phyloP scores from a whole-genome alignment of 768 basidiomycete species.

The Leccinum pellstonianum region DNA sequence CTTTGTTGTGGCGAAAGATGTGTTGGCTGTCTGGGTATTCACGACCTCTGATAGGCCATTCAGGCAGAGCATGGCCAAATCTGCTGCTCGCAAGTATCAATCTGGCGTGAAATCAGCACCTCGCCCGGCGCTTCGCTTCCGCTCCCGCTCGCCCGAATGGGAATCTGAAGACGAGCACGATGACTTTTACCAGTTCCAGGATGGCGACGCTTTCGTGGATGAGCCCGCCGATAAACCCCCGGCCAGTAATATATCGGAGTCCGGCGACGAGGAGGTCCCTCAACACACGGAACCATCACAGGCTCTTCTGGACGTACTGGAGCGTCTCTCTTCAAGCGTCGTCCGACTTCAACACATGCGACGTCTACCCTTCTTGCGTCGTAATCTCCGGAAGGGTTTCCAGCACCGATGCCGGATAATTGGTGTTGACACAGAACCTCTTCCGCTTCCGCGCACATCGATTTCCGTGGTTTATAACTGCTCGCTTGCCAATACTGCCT shows the following conservation, averaged over 20 bases:
- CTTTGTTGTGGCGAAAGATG: too few species aligned
- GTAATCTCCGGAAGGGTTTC: constrained; percentile 53
- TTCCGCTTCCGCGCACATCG: constrained; percentile 16
- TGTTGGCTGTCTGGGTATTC: neutral
- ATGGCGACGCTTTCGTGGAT: constrained; percentile 5
- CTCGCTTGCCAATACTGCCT: constrained; percentile 7
- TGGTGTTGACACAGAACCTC: constrained; percentile 35
- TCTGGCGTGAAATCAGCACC: constrained; percentile 14
- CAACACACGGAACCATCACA: constrained; percentile 31
- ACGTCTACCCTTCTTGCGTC: constrained; percentile 55
- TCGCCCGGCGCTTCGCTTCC: neutral
- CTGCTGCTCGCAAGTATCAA: constrained; percentile 16
- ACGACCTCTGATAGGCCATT: constrained; percentile 9
- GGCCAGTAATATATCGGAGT: constrained; percentile 11
- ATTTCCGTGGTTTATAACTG: constrained; percentile 27
- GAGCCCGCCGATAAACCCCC: neutral
- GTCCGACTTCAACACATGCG: constrained; percentile 38
- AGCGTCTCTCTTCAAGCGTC: constrained; percentile 30
- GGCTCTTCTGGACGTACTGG: constrained; percentile 36
- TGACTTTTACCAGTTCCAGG: neutral
- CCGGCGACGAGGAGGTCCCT: neutral
- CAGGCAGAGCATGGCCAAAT: constrained; percentile 11
- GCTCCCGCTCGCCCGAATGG: neutral
- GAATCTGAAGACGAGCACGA: constrained; percentile 7
- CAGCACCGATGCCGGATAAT: constrained; percentile 37